Conservation (phyloP, 1,284 basidiomycete species). For the Schizopora paradoxa region DNA sequence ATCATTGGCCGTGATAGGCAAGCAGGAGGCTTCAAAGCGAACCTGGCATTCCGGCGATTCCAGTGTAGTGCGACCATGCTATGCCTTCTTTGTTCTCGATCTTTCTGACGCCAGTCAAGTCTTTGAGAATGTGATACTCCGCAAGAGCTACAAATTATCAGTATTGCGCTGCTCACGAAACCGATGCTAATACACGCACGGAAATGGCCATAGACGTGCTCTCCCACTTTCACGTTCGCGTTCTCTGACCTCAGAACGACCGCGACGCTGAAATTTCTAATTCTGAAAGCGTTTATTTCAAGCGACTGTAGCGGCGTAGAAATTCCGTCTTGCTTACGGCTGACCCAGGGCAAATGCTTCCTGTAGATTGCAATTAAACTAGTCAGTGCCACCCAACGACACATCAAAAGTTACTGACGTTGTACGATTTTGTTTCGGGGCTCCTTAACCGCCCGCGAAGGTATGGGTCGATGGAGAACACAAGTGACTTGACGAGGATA, state of each 20-base stretch:
- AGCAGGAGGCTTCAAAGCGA: too few relatives aligned
- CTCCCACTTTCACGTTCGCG: slow-evolving; percentile 33
- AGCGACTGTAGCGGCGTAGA: neutral
- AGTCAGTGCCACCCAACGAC: too few relatives aligned
- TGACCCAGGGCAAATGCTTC: neutral
- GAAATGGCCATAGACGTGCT: slow-evolving; percentile 37
- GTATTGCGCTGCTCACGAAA: neutral
- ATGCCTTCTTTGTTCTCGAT: slow-evolving; percentile 12
- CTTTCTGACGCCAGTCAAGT: neutral
- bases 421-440: neutral
- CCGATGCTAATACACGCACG: slow-evolving; percentile 19
- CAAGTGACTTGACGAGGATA: slow-evolving; percentile 43
- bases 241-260: slow-evolving; percentile 41
- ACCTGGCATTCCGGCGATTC: slow-evolving; percentile 28
- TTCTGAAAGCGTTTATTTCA: neutral
- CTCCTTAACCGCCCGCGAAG: slow-evolving; percentile 33
- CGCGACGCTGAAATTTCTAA: slow-evolving; percentile 27
- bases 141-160: slow-evolving; percentile 8
- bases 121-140: slow-evolving; percentile 4
- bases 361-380: neutral
- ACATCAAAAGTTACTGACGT: neutral
- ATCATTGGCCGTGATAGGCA: slow-evolving; percentile 5
- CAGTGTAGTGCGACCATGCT: slow-evolving; percentile 22
- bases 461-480: slow-evolving; percentile 46
- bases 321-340: too few relatives aligned